phyloP scores from a whole-genome alignment of 2,329 filamentous ascomycete genomes.

The Ascochyta koolunga region DNA sequence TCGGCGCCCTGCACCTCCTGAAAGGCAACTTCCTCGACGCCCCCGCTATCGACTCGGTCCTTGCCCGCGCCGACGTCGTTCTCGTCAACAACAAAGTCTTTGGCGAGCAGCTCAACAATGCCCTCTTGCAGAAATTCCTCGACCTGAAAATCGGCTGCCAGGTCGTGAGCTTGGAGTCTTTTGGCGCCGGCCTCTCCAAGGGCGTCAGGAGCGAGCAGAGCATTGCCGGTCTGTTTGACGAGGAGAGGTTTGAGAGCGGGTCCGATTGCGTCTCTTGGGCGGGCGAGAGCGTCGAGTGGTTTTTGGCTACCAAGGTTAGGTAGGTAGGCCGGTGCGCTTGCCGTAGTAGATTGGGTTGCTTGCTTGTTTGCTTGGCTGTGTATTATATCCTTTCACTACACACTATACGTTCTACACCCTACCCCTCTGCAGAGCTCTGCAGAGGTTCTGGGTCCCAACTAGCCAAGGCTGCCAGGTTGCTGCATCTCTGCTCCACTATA shows the following conservation, averaged over 20 bases:
- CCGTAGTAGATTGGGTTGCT: too few relatives aligned
- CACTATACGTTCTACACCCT: too few relatives aligned
- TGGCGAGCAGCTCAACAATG: constrained; percentile 82
- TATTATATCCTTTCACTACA: too few relatives aligned
- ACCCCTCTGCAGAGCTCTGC: too few relatives aligned
- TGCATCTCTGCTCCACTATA: too few relatives aligned
- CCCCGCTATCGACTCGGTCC: constrained; percentile 69
- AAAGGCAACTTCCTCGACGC: constrained; percentile 84
- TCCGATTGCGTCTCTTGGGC: constrained; percentile 86
- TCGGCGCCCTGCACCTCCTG: constrained; percentile 80
- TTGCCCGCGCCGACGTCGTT: constrained; percentile 90
- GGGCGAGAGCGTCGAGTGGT: constrained; percentile 81
- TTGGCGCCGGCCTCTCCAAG: constrained; percentile 77
- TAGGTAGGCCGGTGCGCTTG: neutral
- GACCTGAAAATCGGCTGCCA: constrained; percentile 90
- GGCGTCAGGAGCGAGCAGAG: constrained; percentile 77
- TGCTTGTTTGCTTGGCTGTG: too few relatives aligned
- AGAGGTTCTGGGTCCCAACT: too few relatives aligned
- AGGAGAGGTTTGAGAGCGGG: constrained; percentile 74
- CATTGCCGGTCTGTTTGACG: constrained; percentile 79
- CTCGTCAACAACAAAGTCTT: constrained; percentile 99
- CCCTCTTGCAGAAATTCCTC: constrained; percentile 85
- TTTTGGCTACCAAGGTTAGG: constrained; percentile 69
- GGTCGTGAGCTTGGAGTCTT: constrained; percentile 90
- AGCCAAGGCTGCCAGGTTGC: too few relatives aligned